Evolutionary conservation across 116 monocot species (phyloP).

Genomic region (Posidonia oceanica): DNA sequence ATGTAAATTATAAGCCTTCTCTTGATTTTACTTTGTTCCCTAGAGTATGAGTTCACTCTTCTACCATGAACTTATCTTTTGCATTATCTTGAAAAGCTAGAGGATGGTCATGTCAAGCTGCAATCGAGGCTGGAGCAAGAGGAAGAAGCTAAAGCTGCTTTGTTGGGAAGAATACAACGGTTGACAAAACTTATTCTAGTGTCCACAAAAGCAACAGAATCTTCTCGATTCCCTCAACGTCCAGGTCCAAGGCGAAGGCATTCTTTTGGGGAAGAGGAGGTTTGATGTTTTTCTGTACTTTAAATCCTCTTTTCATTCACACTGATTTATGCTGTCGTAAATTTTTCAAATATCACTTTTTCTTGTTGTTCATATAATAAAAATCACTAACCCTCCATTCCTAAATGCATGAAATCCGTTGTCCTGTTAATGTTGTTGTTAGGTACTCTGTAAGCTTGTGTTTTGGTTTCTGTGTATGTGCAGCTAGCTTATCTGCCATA

Average conservation of each 20-base stretch:
- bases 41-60: not conserved
- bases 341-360: not conserved
- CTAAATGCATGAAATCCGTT: too few species aligned
- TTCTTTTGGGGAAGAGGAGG: conserved; percentile 99
- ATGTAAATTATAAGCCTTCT: too few species aligned
- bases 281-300: conserved; percentile 5
- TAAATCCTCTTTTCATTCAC: not conserved
- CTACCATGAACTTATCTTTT: not conserved
- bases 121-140: conserved; percentile 90
- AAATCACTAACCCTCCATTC: not conserved
- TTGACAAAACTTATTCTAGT: conserved; percentile 89
- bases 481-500: conserved; percentile 98
- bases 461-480: conserved; percentile 9
- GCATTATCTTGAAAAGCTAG: conserved; percentile 50
- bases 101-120: conserved; percentile 87
- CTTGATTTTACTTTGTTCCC: too few species aligned
- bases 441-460: not conserved
- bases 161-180: conserved; percentile 81
- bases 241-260: conserved; percentile 70
- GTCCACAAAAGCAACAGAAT: conserved; percentile 65
- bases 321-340: not conserved
- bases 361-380: not conserved
- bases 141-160: conserved; percentile 92
- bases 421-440: too few species aligned
- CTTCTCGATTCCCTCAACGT: conserved; percentile 58